Conservation (phyloP, 768 basidiomycete species). For the Pisolithus orientalis region DNA sequence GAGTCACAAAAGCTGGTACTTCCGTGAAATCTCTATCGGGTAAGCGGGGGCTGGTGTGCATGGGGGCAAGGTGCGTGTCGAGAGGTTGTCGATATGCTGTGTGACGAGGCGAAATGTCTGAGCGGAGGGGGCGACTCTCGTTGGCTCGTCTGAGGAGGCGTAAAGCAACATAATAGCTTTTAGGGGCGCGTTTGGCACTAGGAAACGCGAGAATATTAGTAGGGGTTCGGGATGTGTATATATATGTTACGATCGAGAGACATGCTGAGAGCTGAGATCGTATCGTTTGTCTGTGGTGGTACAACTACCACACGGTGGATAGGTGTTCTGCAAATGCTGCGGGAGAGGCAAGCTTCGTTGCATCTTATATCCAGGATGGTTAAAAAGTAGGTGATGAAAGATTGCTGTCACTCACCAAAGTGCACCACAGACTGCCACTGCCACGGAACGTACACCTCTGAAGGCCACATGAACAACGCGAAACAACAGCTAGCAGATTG, state of each 20-base stretch:
- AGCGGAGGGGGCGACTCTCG: constrained; percentile 31
- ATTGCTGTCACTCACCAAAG: not conserved
- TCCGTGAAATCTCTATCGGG: constrained; percentile 59
- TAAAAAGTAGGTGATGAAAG: not conserved
- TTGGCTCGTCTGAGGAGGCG: not conserved
- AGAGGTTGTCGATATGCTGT: constrained; percentile 59
- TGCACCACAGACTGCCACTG: constrained; percentile 38
- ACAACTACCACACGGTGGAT: constrained; percentile 56
- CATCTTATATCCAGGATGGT: not conserved
- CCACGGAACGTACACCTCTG: constrained; percentile 27
- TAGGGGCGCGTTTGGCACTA: not conserved
- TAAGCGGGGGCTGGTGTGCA: not conserved
- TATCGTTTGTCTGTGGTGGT: constrained; percentile 54
- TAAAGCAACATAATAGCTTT: constrained; percentile 4
- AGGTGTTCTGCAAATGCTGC: constrained; percentile 45
- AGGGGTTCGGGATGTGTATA: no score
- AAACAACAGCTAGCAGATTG: not conserved
- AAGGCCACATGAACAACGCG: not conserved
- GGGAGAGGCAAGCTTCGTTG: constrained; percentile 44
- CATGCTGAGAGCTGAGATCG: constrained; percentile 8
- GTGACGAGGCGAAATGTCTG: constrained; percentile 46
- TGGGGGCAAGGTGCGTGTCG: constrained; percentile 30
- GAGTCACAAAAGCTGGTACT: constrained; percentile 25
- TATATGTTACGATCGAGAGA: not conserved
- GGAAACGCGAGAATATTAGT: not conserved